Evolutionary conservation across 257 asterid species (phyloP).

Genomic region (Linderniella brevidens): DNA sequence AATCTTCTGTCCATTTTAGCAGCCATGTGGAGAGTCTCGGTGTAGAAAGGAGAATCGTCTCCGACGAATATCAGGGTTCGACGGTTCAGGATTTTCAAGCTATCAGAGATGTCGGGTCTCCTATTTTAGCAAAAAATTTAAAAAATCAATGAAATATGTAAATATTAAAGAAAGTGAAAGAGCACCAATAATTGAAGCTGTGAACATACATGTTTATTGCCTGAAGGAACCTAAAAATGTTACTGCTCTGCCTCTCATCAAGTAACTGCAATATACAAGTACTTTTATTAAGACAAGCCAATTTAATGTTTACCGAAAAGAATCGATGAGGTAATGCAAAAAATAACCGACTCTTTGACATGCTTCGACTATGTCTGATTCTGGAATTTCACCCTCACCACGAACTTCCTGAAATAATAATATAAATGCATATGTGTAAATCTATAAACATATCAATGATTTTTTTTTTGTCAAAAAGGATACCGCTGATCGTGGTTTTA

Average conservation of each 20-base stretch:
- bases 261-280: slow-evolving; percentile 29
- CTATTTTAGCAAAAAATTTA: slow-evolving; percentile 13
- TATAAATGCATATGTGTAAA: slow-evolving; percentile 3
- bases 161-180: background rate
- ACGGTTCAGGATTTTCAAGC: slow-evolving; percentile 33
- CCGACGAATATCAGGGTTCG: slow-evolving; percentile 56
- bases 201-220: slow-evolving; percentile 40
- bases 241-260: slow-evolving; percentile 51
- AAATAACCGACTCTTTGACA: slow-evolving; percentile 35
- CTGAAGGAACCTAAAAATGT: slow-evolving; percentile 48
- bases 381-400: slow-evolving; percentile 33
- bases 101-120: slow-evolving; percentile 47
- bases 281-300: background rate
- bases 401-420: slow-evolving; percentile 29
- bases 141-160: slow-evolving; percentile 6
- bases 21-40: slow-evolving; percentile 50
- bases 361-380: slow-evolving; percentile 30
- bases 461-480: background rate
- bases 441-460: background rate
- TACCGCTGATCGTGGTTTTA: too few species aligned
- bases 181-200: background rate
- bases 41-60: slow-evolving; percentile 52
- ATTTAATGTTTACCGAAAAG: background rate
- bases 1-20: slow-evolving; percentile 42
- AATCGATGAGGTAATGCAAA: background rate